A percentile compares a stretch with the other conserved stretches of the same genome.
phyloP scores from a whole-genome alignment of 495 filamentous ascomycete genomes.

The Aspergillus kassunensis region DNA sequence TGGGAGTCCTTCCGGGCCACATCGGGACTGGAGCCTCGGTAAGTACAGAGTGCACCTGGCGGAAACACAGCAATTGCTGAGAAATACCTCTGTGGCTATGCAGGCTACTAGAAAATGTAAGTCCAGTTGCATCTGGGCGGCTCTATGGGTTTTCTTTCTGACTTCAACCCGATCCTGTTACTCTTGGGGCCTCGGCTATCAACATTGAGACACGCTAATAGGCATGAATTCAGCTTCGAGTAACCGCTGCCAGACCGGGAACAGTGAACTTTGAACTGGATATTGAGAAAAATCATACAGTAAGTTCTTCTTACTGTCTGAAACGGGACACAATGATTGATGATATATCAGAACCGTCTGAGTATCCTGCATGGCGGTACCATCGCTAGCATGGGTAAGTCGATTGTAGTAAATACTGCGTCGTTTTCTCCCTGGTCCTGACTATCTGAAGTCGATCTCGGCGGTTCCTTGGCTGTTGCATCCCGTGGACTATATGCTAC shows the following conservation, averaged over 20 bases:
- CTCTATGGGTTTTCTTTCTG: not conserved
- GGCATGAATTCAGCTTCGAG: conserved; percentile 54
- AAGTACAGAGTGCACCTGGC: conserved; percentile 18
- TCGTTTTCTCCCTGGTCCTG: conserved; percentile 2
- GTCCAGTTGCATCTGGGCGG: not conserved
- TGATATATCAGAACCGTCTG: conserved; percentile 66
- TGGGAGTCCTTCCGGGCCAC: conserved; percentile 77
- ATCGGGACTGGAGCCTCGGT: conserved; percentile 87
- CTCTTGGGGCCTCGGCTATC: not conserved
- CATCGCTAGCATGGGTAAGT: conserved; percentile 80
- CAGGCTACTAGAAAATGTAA: conserved; percentile 43
- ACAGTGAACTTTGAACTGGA: conserved; percentile 83
- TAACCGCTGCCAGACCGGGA: conserved; percentile 73
- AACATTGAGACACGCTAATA: conserved; percentile 9
- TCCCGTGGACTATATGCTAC: conserved; percentile 84
- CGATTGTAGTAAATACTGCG: not conserved
- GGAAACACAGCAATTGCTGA: not conserved
- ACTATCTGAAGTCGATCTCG: conserved; percentile 68
- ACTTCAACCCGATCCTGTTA: no score
- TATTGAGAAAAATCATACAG: conserved; percentile 84
- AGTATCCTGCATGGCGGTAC: conserved; percentile 91
- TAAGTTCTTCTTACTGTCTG: conserved; percentile 30
- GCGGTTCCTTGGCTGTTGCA: conserved; percentile 89
- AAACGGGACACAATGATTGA: not conserved
- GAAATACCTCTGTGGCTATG: not conserved